Evolutionary conservation across 345 rosid genomes (phyloP), one percentile per base, ranked within the genome.

Genomic region (Viola odorata): DNA sequence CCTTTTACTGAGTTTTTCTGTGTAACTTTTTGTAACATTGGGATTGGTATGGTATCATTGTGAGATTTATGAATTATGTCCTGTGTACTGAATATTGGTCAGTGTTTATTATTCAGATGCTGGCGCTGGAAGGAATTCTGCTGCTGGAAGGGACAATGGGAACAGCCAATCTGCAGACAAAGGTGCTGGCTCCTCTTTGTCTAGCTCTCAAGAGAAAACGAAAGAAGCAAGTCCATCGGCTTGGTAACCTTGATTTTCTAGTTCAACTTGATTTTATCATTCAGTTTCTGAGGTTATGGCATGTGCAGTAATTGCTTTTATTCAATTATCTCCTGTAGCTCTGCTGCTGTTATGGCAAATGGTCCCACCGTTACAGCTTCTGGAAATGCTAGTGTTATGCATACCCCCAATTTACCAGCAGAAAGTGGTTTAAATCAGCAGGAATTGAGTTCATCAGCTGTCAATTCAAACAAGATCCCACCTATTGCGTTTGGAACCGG

Each of bases 161-260:
- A 76, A 63, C 48, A 80, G 70, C 69, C 85, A 83, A 69, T 76
- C 72, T 63, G 62, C 73, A 36, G 87, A 85, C 68, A 84, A 85
- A 72, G 76, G 69, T 68, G 71, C 61, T 42, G 79, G 68, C 58
- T 75, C 77, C 56, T 80, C 82, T 17, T 58, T 74, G 50, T 75
- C 81, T 61, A 57, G 73, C 54, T 71, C 78, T 2, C 77, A 70
- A 45, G 89, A 78, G 65, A 80, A 68, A 80, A 52, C 41, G 63
- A 81, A 85, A 73, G 89, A 81, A 71, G 58, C 58, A 44, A 64
- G 73, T 53, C 39, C 63, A 37, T 76, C 63, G 53, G 73, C 76
- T 62, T 78, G 95, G 96, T 89, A 69, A 63, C 61, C 67, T 53
- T 55, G 38, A 40, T 52, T 54, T 38, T 12, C 55, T 38, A 17